Percentiles rank a stretch among this genome's conserved stretches.
These are phyloP conservation scores for Fraxinus sp. DNA, from an alignment of 305 asterid species.

Conservation along the genomic window DNA sequence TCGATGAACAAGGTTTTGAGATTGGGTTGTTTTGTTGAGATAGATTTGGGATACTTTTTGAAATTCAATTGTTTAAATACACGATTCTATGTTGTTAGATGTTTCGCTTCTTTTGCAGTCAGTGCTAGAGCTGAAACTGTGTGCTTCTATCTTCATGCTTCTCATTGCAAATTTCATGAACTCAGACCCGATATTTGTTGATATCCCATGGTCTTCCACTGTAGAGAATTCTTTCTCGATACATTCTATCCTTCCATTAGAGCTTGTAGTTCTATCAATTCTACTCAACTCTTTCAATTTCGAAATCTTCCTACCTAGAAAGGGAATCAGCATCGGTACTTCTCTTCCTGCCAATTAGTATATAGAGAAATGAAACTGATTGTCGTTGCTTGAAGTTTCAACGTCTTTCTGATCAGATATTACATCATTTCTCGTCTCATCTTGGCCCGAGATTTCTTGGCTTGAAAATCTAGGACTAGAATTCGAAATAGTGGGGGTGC, in stretches of 20 bases:
- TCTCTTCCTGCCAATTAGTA: constrained; percentile 77
- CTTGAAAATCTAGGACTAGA: constrained; percentile 39
- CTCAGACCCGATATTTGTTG: too few species aligned
- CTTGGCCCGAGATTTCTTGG: constrained; percentile 32
- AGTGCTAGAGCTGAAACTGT: too few species aligned
- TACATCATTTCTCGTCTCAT: constrained; percentile 29
- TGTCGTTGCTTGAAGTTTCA: constrained; percentile 17
- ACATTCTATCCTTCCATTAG: too few species aligned
- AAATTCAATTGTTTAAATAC: neutral
- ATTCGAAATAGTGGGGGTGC: constrained; percentile 30
- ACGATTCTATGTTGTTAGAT: neutral
- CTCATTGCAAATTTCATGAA: too few species aligned
- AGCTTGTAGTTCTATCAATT: too few species aligned
- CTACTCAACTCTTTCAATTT: too few species aligned
- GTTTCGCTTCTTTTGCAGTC: neutral
- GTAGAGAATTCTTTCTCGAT: too few species aligned
- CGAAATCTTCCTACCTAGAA: too few species aligned
- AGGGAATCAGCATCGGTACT: neutral
- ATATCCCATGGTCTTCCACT: too few species aligned
- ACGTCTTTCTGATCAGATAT: constrained; percentile 31
- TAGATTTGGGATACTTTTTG: neutral
- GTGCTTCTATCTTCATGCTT: too few species aligned
- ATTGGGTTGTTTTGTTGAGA: neutral
- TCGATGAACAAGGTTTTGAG: constrained; percentile 1
- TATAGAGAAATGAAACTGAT: too few species aligned